Evolutionary conservation across 164 flowering plant species (phyloP), one percentile per base, ranked within the genome.

Genomic region (Saururus chinensis): DNA sequence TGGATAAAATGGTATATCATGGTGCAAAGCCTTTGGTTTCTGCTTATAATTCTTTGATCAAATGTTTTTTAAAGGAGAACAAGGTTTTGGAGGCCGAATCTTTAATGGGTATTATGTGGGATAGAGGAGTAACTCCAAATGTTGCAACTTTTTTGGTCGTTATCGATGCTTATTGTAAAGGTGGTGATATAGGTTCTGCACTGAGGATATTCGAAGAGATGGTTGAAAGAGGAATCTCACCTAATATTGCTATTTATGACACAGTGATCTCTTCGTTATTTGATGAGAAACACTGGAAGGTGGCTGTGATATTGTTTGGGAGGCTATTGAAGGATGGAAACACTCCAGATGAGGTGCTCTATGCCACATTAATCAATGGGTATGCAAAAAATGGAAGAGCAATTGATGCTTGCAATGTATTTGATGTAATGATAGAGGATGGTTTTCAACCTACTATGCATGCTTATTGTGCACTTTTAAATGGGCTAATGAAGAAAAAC

Each of bases 231-330:
- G 83, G 88, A 64, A n/a, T 83, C 58, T 72, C 63, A 53, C 90
- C 88, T 40, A 74, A 61, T 70, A 82, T 84, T 68, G 85, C 86
- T 52, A 79, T 83, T 48, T 87, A 83, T 77, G 75, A 80, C 57
- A 59, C 80, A 0, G 79, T 87, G 19, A 76, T 87, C 10, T 66
- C 76, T 63, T 67, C 70, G 63, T 64, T 87, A 20, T 62, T 80
- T 66, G 75, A 67, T 51, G 73, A 74, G 49, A 75, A 70, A 51
- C 73, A 79, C 70, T 56, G 83, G 59, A 56, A 35, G 59, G 88
- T 81, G 52, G 93, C 86, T 12, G 74, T 79, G 61, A 26, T 53
- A 40, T 30, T 81, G 66, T 87, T 83, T 63, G 57, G 56, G 53
- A 75, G 76, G 71, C 80, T 84, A 88, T 69, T 77, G 21, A 71